Evolutionary conservation across 192 early-diverging fungal species (phyloP), one percentile per base, ranked within the genome.

Genomic region (Coemansia sp.): DNA sequence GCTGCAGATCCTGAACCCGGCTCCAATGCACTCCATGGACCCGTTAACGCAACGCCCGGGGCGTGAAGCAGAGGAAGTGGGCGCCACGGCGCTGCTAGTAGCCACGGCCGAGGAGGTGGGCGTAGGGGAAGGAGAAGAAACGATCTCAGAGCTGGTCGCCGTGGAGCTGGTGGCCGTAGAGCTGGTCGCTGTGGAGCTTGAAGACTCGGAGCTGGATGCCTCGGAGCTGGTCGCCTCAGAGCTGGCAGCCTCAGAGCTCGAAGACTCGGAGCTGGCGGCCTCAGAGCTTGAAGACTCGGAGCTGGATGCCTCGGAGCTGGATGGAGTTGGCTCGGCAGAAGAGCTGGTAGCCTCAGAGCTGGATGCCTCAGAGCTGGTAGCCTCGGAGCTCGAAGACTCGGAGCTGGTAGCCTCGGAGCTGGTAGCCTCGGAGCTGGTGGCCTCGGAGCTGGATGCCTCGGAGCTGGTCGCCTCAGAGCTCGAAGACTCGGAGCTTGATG

Each of bases 61-160:
- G 33, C 28, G 34, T 31, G 55, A 6, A 4, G 55, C 18, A 7
- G 55, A 33, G 13, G 55, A 8, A 20, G 31, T 57, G 13, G 55
- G 31, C 55, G n/a, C 14, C 35, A 52, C 50, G 28, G 50, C 50
- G 50, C 50, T 52, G 50, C 50, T 52, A 26, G 50, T 52, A 28
- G 50, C 25, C 13, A 12, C 25, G 26, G 7, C 50, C 23, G 50
- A 52, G 23, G 48, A 52, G 28, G 50, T 52, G 23, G 50, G 50
- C 3, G 50, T 26, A 28, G 50, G 50, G 16, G 41, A 43, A 5
- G 41, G 16, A 14, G 16, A 18, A n/a, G 50, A 31, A 23, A 12
- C 21, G 25, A 26, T 2, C 50, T 52, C 25, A 12, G 43, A 2
- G 18, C 35, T 36, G 35, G 7, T 36, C 35, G 35, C 10, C 0